phyloP scores from a whole-genome alignment of 2,329 filamentous ascomycete species.

The Dothistroma septosporum region DNA sequence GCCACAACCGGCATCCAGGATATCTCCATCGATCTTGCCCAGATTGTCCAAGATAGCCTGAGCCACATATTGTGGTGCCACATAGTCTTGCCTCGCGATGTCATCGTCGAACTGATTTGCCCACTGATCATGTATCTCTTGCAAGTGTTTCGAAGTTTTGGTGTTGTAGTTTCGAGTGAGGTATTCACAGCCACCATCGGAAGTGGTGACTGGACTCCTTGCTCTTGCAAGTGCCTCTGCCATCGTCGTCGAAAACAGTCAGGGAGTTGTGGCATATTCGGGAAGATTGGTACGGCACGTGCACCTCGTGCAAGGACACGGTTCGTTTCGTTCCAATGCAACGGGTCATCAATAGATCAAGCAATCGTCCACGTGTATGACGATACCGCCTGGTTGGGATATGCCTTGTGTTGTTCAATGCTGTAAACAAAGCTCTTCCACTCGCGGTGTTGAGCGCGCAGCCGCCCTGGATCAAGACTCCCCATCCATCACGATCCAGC shows the following conservation, averaged over 20 bases:
- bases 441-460: background rate
- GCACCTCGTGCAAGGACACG: background rate
- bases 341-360: background rate
- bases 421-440: background rate
- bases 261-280: background rate
- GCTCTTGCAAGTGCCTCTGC: background rate
- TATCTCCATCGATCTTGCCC: conserved; percentile 15
- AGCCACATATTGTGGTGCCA: conserved; percentile 34
- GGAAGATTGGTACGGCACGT: background rate
- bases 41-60: conserved; percentile 11
- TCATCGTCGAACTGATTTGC: conserved; percentile 44
- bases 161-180: conserved; percentile 5
- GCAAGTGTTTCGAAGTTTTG: conserved; percentile 16
- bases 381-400: background rate
- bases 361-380: background rate
- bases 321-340: background rate
- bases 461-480: background rate
- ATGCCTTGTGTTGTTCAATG: background rate
- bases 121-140: conserved; percentile 46
- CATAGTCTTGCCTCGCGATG: conserved; percentile 40
- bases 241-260: background rate
- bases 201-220: background rate
- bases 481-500: background rate
- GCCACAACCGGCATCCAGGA: conserved; percentile 53
- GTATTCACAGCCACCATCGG: background rate